Base-by-base conservation (phyloP, 2,329 filamentous ascomycete genomes). In the Elsinoe fawcettii region DNA sequence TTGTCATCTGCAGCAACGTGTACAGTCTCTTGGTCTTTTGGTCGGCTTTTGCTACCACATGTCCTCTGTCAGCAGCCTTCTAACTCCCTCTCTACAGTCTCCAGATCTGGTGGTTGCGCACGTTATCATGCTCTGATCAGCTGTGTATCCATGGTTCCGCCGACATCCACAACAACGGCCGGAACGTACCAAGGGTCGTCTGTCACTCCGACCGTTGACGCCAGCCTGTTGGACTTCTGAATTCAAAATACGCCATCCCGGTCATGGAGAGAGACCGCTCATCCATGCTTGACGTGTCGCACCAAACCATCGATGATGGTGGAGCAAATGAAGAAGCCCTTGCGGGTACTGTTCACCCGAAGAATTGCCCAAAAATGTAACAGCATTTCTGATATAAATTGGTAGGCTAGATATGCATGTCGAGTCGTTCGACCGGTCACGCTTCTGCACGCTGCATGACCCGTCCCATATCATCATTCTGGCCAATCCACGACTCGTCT, bases 111-210 rank as follows among this genome's bases (percentile, higher is more conserved):
- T 39, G 30, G 49, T 53, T 53, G 49, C 30, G 49, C 49, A 53
- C 49, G 49, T 53, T 53, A 39, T 39, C 49, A 39, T 53, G 49
- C 47, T 51, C 30, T 37, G 47, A 51, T 51, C 47, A 51, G 27
- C 47, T 34, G 20, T 36, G 49, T 34, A 39, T 53, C 49, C 49
- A 39, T 53, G 49, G 49, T 53, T 37, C 25, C 49, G 49, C 49
- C 7, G 11, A 39, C 20, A 30, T 53, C 49, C 49, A 53, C 49
- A 53, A 53, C 49, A 53, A 53, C 49, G 12, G 49, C 34, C 49
- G 49, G 49, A 30, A 53, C 49, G 25, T 39, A 32, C 30, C 49
- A 53, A 53, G 49, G 30, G 49, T 53, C 49, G 30, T 44, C 49
- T 36, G 44, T 34, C 44, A 30, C 44, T 49, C 23, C 44, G 44